Base-by-base conservation (phyloP, 2,329 filamentous ascomycete genomes). In the Clonostachys rosea region DNA sequence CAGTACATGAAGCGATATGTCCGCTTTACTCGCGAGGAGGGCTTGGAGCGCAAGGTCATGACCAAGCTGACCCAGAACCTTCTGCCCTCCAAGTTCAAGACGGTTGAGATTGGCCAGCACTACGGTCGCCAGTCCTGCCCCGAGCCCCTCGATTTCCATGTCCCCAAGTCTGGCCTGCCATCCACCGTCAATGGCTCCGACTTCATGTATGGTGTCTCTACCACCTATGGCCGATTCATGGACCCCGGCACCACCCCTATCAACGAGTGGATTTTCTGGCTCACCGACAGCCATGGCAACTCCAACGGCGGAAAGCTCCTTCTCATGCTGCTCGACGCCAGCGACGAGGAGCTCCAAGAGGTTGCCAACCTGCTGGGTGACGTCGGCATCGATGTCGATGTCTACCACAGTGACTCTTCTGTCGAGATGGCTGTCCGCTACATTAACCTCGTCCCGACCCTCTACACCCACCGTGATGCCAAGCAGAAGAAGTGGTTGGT, bases 341-440 rank as follows among this genome's bases (percentile, higher is more conserved):
- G 65, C 7, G 69, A 76, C 42, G 66, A 71, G 33, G 68, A 81
- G 58, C 69, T 81, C 7, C 62, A 72, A 34, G 68, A 77, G 40
- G 74, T 75, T 3, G 68, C 66, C 50, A 69, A 70, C 34, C 60
- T 72, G 43, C 64, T 82, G 33, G 64, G 65, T 34, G 61, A 65
- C 14, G 65, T 71, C 18, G 78, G 78, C 17, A 78, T 82, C 39
- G 75, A 82, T 49, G 78, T 74, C 40, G 77, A 82, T 49, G 76
- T 82, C 16, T 78, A 73, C 56, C 73, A 75, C 51, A 75, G 76
- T 4, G 74, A 81, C 49, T 70, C 71, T 6, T 65, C 64, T 12
- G 68, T 76, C 53, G 73, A 78, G 53, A 82, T 81, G 78, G 78
- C 78, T 5, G 75, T 79, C 40, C 74, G 78, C 47, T 82, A 82